phyloP scores from a whole-genome alignment of 1,284 basidiomycete genomes.

The Caloboletus firmus region DNA sequence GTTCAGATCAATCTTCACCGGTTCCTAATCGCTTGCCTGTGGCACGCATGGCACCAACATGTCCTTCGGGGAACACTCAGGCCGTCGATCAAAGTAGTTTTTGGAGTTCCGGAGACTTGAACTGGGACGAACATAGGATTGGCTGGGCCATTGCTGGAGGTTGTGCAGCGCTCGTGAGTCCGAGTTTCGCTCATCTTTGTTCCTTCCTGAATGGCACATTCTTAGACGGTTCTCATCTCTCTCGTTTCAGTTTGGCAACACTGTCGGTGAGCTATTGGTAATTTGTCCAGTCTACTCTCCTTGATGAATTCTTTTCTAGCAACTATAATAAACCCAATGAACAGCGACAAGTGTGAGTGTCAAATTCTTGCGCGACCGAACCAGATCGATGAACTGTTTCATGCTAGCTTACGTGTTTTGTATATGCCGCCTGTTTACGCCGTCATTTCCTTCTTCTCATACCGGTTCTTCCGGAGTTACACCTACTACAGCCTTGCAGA shows the following conservation, averaged over 20 bases:
- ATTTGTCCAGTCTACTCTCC: not conserved
- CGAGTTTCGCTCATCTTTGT: not conserved
- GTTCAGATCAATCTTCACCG: not conserved
- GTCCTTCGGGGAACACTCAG: constrained; percentile 53
- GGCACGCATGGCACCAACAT: constrained; percentile 34
- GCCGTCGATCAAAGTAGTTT: constrained; percentile 59
- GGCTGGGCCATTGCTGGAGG: constrained; percentile 75
- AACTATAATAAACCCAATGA: constrained; percentile 67
- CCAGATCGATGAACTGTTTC: not conserved
- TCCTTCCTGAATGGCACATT: not conserved
- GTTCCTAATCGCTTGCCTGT: not conserved
- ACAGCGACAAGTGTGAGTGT: constrained; percentile 74
- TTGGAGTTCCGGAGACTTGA: constrained; percentile 50
- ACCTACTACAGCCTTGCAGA: constrained; percentile 80
- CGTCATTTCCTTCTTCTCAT: constrained; percentile 87
- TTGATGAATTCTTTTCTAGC: constrained; percentile 35
- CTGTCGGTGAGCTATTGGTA: constrained; percentile 50
- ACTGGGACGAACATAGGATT: constrained; percentile 66
- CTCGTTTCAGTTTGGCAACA: constrained; percentile 55
- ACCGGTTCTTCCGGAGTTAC: constrained; percentile 78
- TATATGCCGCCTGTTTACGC: constrained; percentile 83
- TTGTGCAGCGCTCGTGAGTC: constrained; percentile 59
- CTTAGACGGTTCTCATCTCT: constrained; percentile 63
- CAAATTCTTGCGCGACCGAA: not conserved
- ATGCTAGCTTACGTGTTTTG: constrained; percentile 55